Percentiles rank a stretch among this genome's conserved stretches.
Evolutionary conservation across 495 filamentous ascomycete species (phyloP).

Genomic region (Penicillium odoratum): DNA sequence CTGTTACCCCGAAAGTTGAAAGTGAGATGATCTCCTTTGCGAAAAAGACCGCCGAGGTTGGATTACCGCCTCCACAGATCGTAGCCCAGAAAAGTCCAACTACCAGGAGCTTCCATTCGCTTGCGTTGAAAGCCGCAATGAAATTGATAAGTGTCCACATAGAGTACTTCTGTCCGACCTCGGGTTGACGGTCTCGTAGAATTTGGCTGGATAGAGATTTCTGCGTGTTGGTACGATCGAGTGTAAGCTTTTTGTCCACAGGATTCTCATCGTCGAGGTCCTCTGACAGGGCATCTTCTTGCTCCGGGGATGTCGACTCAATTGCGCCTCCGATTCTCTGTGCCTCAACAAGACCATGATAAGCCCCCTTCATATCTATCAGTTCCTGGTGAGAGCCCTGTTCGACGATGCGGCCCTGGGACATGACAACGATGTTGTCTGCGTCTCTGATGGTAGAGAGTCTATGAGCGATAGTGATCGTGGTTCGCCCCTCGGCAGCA

Average conservation of each 20-base stretch:
- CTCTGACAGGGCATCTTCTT: conserved; percentile 17
- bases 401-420: conserved; percentile 59
- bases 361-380: conserved; percentile 57
- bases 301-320: conserved; percentile 35
- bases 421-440: conserved; percentile 91
- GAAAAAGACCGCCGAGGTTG: conserved; percentile 81
- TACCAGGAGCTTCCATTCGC: conserved; percentile 70
- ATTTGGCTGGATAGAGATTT: conserved; percentile 19
- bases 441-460: conserved; percentile 87
- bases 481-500: conserved; percentile 83
- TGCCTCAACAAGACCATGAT: conserved; percentile 50
- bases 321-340: conserved; percentile 68
- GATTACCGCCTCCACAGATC: conserved; percentile 78
- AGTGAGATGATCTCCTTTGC: conserved; percentile 75
- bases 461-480: conserved; percentile 89
- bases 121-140: conserved; percentile 74
- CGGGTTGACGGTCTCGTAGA: conserved; percentile 28
- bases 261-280: not conserved
- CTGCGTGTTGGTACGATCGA: conserved; percentile 24
- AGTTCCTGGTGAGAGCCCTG: conserved; percentile 78
- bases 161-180: conserved; percentile 52
- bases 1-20: conserved; percentile 23
- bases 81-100: conserved; percentile 71
- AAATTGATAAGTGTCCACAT: conserved; percentile 82
- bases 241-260: not conserved